Percentiles rank a stretch among this genome's conserved stretches.
These are phyloP conservation scores for Candida sanyaensis DNA, from an alignment of 1,139 yeast species.

Conservation along the genomic window DNA sequence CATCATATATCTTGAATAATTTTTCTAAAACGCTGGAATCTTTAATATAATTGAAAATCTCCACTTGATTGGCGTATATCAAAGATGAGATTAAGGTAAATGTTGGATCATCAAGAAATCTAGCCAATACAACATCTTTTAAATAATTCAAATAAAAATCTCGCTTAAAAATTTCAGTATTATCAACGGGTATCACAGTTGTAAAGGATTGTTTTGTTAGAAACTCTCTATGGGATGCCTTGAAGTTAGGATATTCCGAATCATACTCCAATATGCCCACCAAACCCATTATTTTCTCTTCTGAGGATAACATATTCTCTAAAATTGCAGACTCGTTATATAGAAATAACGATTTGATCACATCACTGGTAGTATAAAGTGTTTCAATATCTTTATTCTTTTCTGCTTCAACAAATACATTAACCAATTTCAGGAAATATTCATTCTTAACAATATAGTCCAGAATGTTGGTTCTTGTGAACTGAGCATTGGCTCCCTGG, in stretches of 20 bases:
- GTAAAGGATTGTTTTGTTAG: slow-evolving; percentile 63
- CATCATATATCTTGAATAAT: slow-evolving; percentile 56
- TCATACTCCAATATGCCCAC: slow-evolving; percentile 92
- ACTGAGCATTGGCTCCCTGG: slow-evolving; percentile 60
- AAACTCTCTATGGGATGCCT: slow-evolving; percentile 77
- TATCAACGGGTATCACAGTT: slow-evolving; percentile 67
- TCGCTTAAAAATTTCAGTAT: slow-evolving; percentile 61
- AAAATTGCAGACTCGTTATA: slow-evolving; percentile 72
- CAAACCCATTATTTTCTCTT: slow-evolving; percentile 60
- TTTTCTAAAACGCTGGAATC: slow-evolving; percentile 50
- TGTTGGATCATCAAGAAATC: slow-evolving; percentile 80
- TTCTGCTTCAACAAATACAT: slow-evolving; percentile 60
- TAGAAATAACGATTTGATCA: slow-evolving; percentile 66
- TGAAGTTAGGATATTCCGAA: slow-evolving; percentile 75
- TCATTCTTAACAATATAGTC: slow-evolving; percentile 50
- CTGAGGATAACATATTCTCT: slow-evolving; percentile 62
- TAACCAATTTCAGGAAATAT: slow-evolving; percentile 55
- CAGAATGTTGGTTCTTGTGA: slow-evolving; percentile 53
- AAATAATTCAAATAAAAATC: slow-evolving; percentile 79
- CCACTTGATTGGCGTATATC: slow-evolving; percentile 69
- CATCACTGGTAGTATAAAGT: slow-evolving; percentile 68
- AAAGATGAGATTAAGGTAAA: slow-evolving; percentile 63
- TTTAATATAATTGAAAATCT: slow-evolving; percentile 67
- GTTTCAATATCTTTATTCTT: slow-evolving; percentile 45
- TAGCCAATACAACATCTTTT: slow-evolving; percentile 82